Conservation (phyloP, 2,329 filamentous ascomycete species). For the Pseudocercospora vitis region DNA sequence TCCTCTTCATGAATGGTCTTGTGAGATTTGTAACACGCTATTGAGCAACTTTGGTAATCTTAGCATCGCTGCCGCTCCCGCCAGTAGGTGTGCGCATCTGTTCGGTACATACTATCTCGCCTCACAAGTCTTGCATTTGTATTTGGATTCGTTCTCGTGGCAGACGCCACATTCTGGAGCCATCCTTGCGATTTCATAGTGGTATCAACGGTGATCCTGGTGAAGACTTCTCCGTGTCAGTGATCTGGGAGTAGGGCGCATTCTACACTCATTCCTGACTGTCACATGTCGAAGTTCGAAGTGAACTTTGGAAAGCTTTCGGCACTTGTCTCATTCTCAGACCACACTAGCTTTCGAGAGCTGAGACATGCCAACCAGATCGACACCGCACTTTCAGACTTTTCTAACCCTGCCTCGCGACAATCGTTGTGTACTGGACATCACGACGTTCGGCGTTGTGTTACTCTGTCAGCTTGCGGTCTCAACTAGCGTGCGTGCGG, state of each 20-base stretch:
- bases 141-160: conserved; percentile 46
- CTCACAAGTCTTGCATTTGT: conserved; percentile 52
- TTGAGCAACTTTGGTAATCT: conserved; percentile 37
- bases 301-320: neutral
- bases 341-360: too few species aligned
- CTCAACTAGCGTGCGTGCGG: too few species aligned
- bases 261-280: neutral
- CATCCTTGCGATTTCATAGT: conserved; percentile 32
- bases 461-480: too few species aligned
- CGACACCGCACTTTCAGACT: too few species aligned
- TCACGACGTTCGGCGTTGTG: too few species aligned
- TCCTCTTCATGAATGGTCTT: conserved; percentile 34
- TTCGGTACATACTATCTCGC: conserved; percentile 48
- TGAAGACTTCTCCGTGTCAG: neutral
- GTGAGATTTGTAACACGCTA: conserved; percentile 42
- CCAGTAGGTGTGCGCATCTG: too few species aligned
- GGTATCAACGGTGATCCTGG: too few species aligned
- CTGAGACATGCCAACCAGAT: too few species aligned
- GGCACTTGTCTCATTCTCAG: neutral
- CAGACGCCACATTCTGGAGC: conserved; percentile 47
- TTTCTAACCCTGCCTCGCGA: too few species aligned
- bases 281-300: neutral
- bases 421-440: too few species aligned
- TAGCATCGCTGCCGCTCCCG: too few species aligned
- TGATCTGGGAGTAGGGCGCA: neutral